A percentile compares a stretch with the other conserved stretches of the same genome.
Conservation (phyloP, 805 yeast species). For the Saturnispora galanensis region DNA sequence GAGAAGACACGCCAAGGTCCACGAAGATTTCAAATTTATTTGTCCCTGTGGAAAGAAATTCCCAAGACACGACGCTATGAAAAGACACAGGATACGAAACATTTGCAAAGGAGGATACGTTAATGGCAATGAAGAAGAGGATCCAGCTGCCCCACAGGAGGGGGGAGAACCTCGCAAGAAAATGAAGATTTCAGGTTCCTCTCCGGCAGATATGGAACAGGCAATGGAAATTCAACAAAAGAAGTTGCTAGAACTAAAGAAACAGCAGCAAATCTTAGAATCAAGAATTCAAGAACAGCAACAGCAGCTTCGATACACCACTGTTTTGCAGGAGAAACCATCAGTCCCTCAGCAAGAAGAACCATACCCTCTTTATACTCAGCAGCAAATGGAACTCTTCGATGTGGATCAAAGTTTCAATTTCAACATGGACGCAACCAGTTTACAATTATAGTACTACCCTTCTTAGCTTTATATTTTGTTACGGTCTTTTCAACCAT, state of each 20-base stretch:
- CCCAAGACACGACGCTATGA: conserved; percentile 80
- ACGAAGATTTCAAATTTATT: conserved; percentile 55
- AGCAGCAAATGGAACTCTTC: conserved; percentile 3
- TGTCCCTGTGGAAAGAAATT: conserved; percentile 96
- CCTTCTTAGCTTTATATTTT: neutral
- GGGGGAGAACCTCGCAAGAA: conserved; percentile 1
- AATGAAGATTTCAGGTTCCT: neutral
- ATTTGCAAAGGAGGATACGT: conserved; percentile 72
- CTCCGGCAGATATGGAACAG: neutral
- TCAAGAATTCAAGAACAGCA: conserved; percentile 4
- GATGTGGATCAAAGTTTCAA: conserved; percentile 6
- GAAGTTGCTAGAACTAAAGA: neutral
- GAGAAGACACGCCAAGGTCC: conserved; percentile 82
- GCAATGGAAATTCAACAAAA: conserved; percentile 4
- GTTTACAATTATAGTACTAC: conserved; percentile 2
- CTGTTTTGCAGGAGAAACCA: neutral
- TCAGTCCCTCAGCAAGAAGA: neutral
- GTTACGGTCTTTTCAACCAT: neutral
- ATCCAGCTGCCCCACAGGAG: conserved; percentile 16
- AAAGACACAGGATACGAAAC: conserved; percentile 67
- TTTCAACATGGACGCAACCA: conserved; percentile 1
- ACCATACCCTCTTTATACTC: neutral
- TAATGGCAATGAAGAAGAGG: conserved; percentile 15
- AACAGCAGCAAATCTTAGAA: conserved; percentile 5
- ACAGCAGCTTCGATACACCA: conserved; percentile 6